A percentile compares a stretch with the other conserved stretches of the same genome.
Evolutionary conservation across 495 filamentous ascomycete species (phyloP).

Genomic region (Letharia columbiana): DNA sequence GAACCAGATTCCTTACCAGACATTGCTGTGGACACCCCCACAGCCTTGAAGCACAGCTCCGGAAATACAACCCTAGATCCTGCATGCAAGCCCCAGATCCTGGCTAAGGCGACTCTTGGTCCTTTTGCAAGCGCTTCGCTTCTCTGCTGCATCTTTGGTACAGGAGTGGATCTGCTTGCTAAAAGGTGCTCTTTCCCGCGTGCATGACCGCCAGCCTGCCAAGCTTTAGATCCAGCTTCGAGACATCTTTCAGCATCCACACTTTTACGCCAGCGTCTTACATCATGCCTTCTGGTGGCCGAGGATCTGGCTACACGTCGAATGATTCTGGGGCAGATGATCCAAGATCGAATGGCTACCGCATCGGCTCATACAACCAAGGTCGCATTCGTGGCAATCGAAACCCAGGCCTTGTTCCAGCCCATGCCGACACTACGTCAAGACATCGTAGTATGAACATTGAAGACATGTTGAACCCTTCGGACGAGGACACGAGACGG

Average conservation of each 20-base stretch:
- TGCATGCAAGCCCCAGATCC: conserved; percentile 5
- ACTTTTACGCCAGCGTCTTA: not conserved
- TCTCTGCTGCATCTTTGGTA: not conserved
- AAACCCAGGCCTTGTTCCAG: not conserved
- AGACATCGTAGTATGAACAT: conserved; percentile 21
- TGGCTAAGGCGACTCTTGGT: conserved; percentile 3
- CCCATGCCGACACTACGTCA: conserved; percentile 1
- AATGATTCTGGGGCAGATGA: not conserved
- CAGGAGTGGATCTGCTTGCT: conserved; percentile 2
- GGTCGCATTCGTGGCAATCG: conserved; percentile 1
- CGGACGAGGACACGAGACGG: conserved; percentile 11
- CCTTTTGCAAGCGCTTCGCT: conserved; percentile 7
- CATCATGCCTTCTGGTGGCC: conserved; percentile 4
- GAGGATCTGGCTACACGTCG: not conserved
- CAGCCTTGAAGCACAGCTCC: conserved; percentile 7
- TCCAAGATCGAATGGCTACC: not conserved
- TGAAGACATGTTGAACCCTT: conserved; percentile 23
- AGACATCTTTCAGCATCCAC: conserved; percentile 6
- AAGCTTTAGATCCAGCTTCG: not conserved
- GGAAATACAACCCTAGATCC: conserved; percentile 5
- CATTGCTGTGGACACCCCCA: conserved; percentile 1
- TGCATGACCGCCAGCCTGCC: not conserved
- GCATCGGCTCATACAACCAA: not conserved
- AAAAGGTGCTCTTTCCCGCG: not conserved
- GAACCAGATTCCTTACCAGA: conserved; percentile 10